Evolutionary conservation across 305 asterid species (phyloP), one percentile per base, ranked within the genome.

Genomic region (Fraxinus platypoda): DNA sequence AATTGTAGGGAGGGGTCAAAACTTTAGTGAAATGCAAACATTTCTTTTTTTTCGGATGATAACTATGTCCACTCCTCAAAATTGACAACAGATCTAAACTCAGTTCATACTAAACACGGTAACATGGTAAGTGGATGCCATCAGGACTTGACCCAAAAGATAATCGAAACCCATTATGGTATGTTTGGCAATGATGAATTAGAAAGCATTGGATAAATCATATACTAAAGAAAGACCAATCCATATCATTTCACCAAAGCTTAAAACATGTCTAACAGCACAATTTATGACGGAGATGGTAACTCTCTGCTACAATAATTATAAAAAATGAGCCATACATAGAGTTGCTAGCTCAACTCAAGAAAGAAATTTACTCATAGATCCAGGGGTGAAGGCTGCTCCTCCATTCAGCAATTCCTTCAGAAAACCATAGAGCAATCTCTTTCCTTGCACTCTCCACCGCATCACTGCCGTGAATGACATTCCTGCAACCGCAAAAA

Each of bases 401-500:
- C 90, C 88, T 88, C 98, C 98, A 95, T 81, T 92, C 94, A 0
- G 95, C 90, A 78, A 91, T 64, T 25, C 98, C 97, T 71, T 94
- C 99, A 0, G 98, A 97, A 89, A 95, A 95, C 99, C 98, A 95
- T 9, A 95, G 95, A 73, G 97, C 97, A 68, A 95, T 95, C 87
- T 94, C 98, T 86, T 95, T 95, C 83, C 89, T 90, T 8, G 88
- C 98, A 72, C 97, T 95, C 93, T 94, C 98, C n/a, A 95, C 98
- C 0, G 96, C 90, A 84, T 95, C 98, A 74, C 97, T 93, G 8
- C 99, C 97, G 23, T 95, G 98, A 85, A 95, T 95, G 64, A 95
- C 92, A 46, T 95, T 95, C 94, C 98, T 95, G 88, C 85, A 81
- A n/a, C 19, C 23, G 1, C 0, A 28, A 68, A 62, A 62, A 2